Base-by-base conservation (phyloP, 306 rosid genomes). In the Cucumis hystrix region DNA sequence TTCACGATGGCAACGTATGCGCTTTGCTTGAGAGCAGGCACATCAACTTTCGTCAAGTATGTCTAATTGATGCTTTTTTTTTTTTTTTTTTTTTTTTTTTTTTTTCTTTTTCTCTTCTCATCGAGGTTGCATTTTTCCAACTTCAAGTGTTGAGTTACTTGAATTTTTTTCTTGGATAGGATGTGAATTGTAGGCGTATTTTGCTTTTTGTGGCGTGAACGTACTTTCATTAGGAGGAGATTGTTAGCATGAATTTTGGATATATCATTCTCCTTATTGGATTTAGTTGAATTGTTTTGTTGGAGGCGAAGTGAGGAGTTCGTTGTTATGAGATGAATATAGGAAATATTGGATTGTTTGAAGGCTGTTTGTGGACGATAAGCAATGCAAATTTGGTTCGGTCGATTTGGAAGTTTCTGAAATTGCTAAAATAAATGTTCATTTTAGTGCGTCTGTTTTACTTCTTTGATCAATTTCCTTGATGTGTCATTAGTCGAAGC, bases 1-100 rank as follows among this genome's bases (percentile, higher is more conserved):
- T 84, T 73, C 87, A 75, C 87, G 98, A 95, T 30, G 92, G 91
- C 52, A 90, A 88, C 82, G 83, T 95, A 61, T 82, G 85, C 89
- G 77, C 80, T 69, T 77, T 85, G 84, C 88, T 92, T 76, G 81
- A 84, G 33, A 61, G 81, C 51, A 91, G 97, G 40, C 76, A 37
- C 78, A 75, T 89, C 72, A 61, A 86, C 77, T 77, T 76, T 77
- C 90, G 93, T 12, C 87, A n/a, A 55, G 97, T 92, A 88, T 41
- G 45, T 57, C 45, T 21, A 13, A 47, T 71, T 35, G 1, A 12
- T 40, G 6, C n/a, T 5, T n/a, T n/a, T n/a, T n/a, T n/a, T n/a
- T n/a, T n/a, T 1, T 23, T 23, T 23, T 23, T 28, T 28, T 28
- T 28, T 28, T 28, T 28, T 28, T 1, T 28, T 43, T 49, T 45